A percentile compares a stretch with the other conserved stretches of the same genome.
These are phyloP conservation scores for Neonectria sp. DNA, from an alignment of 2,329 filamentous ascomycete species.

Conservation along the genomic window DNA sequence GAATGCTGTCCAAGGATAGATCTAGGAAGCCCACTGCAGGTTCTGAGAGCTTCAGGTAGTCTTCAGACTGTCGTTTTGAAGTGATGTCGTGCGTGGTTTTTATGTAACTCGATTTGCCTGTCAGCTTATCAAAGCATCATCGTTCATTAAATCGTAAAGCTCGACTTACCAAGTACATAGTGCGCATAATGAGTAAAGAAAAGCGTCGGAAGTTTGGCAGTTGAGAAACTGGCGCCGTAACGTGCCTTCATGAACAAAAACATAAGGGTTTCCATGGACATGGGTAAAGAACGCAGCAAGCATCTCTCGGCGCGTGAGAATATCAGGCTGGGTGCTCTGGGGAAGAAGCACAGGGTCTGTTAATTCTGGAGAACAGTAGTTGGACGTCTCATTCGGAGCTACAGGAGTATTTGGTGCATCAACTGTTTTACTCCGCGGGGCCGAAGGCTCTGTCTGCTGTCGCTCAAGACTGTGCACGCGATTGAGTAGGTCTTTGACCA, in stretches of 20 bases:
- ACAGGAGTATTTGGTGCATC: neutral
- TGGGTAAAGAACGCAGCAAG: conserved; percentile 28
- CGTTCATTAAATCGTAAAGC: neutral
- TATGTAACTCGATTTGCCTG: neutral
- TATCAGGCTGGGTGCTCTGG: neutral
- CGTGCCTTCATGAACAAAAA: conserved; percentile 29
- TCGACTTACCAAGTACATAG: conserved; percentile 14
- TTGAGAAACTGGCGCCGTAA: conserved; percentile 23
- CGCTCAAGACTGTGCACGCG: conserved; percentile 31
- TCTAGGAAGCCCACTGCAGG: neutral
- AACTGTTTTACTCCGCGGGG: neutral
- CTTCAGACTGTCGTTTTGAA: neutral
- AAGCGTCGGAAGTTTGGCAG: conserved; percentile 2
- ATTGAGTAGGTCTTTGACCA: conserved; percentile 28
- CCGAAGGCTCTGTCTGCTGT: conserved; percentile 9
- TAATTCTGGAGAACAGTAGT: neutral
- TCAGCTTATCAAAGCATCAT: neutral
- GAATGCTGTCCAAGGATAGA: conserved; percentile 21
- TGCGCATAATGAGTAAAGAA: conserved; percentile 29
- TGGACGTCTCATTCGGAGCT: neutral
- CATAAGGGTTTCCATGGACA: conserved; percentile 30
- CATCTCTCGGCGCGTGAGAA: conserved; percentile 20
- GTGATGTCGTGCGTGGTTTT: neutral
- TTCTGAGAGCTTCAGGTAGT: conserved; percentile 29
- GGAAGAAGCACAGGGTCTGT: neutral